These are phyloP conservation scores for Clitoria ternatea DNA, from an alignment of 306 rosid genomes.

Conservation along the genomic window DNA sequence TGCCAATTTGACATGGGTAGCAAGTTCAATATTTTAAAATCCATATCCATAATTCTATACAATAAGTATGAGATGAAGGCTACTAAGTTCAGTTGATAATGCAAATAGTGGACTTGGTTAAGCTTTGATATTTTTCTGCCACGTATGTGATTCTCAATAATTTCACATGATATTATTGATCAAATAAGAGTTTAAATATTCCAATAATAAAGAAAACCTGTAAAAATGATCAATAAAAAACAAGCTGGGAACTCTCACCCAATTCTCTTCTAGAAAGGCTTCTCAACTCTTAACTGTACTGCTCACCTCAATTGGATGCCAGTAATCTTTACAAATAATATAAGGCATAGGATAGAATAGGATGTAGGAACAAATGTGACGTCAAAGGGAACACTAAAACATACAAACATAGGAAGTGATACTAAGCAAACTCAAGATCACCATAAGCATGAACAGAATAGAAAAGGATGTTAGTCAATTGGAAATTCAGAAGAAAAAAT, in stretches of 20 bases:
- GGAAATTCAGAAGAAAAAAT: slow-evolving; percentile 1
- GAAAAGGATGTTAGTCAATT: not conserved
- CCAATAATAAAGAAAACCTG: not conserved
- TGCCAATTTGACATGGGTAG: not conserved
- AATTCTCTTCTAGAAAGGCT: not conserved
- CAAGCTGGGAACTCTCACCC: not conserved
- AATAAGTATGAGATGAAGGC: not conserved
- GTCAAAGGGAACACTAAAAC: not conserved
- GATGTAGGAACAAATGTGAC: not conserved
- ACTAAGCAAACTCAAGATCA: not conserved
- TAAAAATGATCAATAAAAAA: too few relatives aligned
- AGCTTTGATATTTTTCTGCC: not conserved
- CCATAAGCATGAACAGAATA: not conserved
- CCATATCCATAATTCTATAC: too few relatives aligned
- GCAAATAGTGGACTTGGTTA: not conserved
- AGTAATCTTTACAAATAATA: not conserved
- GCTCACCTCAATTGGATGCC: not conserved
- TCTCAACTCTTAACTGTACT: not conserved
- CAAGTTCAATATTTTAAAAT: not conserved
- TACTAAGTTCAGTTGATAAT: not conserved
- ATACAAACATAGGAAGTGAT: not conserved
- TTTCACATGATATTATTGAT: slow-evolving; percentile 4
- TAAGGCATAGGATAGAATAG: not conserved
- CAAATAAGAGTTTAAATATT: not conserved
- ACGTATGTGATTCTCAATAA: not conserved